Base-by-base conservation (phyloP, 1,284 basidiomycete species). In the Tylopilus sp. region DNA sequence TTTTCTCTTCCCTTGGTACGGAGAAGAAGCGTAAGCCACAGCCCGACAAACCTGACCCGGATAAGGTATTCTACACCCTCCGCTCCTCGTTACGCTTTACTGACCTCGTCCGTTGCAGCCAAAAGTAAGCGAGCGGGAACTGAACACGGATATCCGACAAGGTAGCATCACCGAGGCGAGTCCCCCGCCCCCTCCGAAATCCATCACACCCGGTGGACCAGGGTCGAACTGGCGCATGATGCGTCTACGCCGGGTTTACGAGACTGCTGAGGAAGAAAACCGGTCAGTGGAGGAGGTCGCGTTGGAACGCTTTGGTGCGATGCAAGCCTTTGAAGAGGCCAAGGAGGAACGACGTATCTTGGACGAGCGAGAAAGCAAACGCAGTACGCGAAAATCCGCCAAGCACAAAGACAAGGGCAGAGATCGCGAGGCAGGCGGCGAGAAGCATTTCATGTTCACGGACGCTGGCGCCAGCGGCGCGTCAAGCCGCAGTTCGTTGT, bases 161-260 rank as follows among this genome's bases (percentile, higher is more conserved):
- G 85, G 80, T 8, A 29, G 23, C 2, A 33, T 81, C 77, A 56
- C 60, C 62, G 77, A 84, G 56, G 73, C 82, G 21, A 79, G 84
- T 58, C 74, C 76, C 6, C 66, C 76, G 45, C 66, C 73, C 9
- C 67, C 76, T 54, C 65, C 77, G 1, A 82, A 82, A 70, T 61
- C 77, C 36, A 59, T 73, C 41, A 81, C 77, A 1, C 89, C 91
- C 0, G 94, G 95, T 2, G 92, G 91, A 0, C 89, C 94, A 2
- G 96, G 96, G 10, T 92, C 91, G 15, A 85, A 86, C 63, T 99
- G 96, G 96, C 84, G 96, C 19, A 97, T 98, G 95, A 94, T 92
- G 86, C 94, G 95, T 65, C 80, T 99, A 1, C 82, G 86, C 31
- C 78, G 91, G 12, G 86, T 93, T 1, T 93, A 90, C 64, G 95